Conservation (phyloP, 2,329 filamentous ascomycete species). For the Phaeosphaeria sp. region DNA sequence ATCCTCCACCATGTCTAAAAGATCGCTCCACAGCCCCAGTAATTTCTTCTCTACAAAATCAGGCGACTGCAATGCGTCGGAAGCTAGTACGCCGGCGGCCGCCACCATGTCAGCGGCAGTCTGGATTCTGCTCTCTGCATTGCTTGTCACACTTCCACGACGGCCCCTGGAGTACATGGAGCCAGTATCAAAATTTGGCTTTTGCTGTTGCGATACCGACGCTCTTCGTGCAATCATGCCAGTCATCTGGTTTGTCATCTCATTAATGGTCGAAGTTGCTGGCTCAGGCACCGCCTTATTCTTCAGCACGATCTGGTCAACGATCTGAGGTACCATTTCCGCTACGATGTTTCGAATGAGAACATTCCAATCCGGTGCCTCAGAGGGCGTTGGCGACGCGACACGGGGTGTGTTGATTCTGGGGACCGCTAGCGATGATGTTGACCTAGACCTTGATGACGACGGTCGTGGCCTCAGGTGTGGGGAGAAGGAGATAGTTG, state of each 20-base stretch:
- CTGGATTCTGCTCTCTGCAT: slow-evolving; percentile 37
- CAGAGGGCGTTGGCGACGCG: slow-evolving; percentile 5
- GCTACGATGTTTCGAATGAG: slow-evolving; percentile 42
- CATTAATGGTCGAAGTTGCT: slow-evolving; percentile 27
- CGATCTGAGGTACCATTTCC: slow-evolving; percentile 43
- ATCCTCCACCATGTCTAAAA: slow-evolving; percentile 43
- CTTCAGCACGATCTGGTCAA: slow-evolving; percentile 38
- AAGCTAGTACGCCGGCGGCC: slow-evolving; percentile 38
- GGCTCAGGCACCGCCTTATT: slow-evolving; percentile 29
- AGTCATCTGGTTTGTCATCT: slow-evolving; percentile 41
- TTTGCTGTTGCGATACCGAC: slow-evolving; percentile 31
- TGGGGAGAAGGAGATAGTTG: slow-evolving; percentile 1
- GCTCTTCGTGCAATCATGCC: slow-evolving; percentile 34
- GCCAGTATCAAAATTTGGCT: slow-evolving; percentile 29
- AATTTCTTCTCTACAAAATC: slow-evolving; percentile 45
- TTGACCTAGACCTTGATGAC: slow-evolving; percentile 19
- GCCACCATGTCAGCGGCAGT: slow-evolving; percentile 44
- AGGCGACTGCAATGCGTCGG: slow-evolving; percentile 35
- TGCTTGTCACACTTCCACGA: slow-evolving; percentile 37
- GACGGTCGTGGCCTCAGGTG: slow-evolving; percentile 1
- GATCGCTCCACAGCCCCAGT: slow-evolving; percentile 38
- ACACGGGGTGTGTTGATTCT: slow-evolving; percentile 19
- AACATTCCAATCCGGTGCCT: slow-evolving; percentile 32
- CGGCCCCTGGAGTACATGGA: slow-evolving; percentile 27
- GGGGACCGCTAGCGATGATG: slow-evolving; percentile 24